Evolutionary conservation across 2,329 filamentous ascomycete genomes (phyloP).

Genomic region (Diaporthe capsici): DNA sequence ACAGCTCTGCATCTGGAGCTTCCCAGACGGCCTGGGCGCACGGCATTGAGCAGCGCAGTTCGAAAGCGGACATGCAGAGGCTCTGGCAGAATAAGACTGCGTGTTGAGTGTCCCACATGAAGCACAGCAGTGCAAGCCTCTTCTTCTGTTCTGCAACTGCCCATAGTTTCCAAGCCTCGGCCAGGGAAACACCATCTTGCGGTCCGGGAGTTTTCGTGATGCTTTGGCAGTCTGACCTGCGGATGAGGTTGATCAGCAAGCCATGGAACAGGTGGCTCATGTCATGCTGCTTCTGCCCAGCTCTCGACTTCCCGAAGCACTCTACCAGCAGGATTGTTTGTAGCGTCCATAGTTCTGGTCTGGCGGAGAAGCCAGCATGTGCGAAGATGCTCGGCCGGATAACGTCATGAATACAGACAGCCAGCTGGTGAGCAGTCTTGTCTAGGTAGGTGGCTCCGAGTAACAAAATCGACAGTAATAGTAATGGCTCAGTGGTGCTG

Average conservation of each 20-base stretch:
- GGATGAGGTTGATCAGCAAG: conserved; percentile 55
- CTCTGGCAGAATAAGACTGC: conserved; percentile 76
- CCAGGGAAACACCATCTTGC: conserved; percentile 51
- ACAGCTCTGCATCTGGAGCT: conserved; percentile 63
- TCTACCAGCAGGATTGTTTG: conserved; percentile 74
- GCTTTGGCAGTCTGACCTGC: conserved; percentile 54
- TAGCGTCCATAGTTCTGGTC: conserved; percentile 72
- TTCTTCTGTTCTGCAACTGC: conserved; percentile 71
- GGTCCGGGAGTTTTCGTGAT: conserved; percentile 47
- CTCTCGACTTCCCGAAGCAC: conserved; percentile 74
- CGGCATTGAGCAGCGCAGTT: conserved; percentile 69
- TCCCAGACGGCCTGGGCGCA: conserved; percentile 71
- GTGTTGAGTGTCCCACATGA: conserved; percentile 77
- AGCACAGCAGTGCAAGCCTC: conserved; percentile 71
- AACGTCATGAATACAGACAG: conserved; percentile 73
- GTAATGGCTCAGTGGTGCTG: conserved; percentile 62
- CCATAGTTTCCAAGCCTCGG: conserved; percentile 66
- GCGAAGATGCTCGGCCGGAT: conserved; percentile 72
- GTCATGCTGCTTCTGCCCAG: conserved; percentile 74
- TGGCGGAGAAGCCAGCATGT: conserved; percentile 68
- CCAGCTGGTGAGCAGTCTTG: conserved; percentile 71
- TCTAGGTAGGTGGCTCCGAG: conserved; percentile 74
- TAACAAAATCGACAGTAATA: conserved; percentile 68
- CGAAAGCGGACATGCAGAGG: conserved; percentile 76
- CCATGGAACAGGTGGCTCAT: conserved; percentile 70